These are phyloP conservation scores for Phytophthora sp. DNA, from an alignment of 352 stramenopile species.

Conservation along the genomic window DNA sequence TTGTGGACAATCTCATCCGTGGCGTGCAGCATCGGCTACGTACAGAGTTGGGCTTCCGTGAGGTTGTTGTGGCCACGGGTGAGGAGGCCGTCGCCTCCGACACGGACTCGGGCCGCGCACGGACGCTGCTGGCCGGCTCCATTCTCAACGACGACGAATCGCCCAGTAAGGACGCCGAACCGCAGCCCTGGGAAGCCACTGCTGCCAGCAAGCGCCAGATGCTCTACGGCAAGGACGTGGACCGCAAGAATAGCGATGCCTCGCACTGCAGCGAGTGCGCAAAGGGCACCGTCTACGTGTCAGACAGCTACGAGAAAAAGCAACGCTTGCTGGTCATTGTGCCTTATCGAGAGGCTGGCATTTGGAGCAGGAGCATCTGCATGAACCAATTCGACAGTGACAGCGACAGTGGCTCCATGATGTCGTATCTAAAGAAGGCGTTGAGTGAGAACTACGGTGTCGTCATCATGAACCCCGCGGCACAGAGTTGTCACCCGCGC, in stretches of 20 bases:
- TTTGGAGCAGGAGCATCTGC: constrained; percentile 87
- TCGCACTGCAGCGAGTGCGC: constrained; percentile 58
- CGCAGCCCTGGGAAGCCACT: constrained; percentile 36
- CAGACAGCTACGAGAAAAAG: constrained; percentile 63
- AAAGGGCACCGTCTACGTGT: constrained; percentile 78
- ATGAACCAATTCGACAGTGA: constrained; percentile 66
- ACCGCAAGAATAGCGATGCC: constrained; percentile 37
- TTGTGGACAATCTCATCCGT: constrained; percentile 76
- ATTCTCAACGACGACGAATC: constrained; percentile 27
- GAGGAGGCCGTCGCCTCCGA: constrained; percentile 37
- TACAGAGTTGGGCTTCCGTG: constrained; percentile 67
- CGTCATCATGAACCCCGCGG: constrained; percentile 83
- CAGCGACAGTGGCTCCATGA: constrained; percentile 78
- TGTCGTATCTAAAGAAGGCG: constrained; percentile 82
- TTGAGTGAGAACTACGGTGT: constrained; percentile 84
- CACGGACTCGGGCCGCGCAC: constrained; percentile 38
- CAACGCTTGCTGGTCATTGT: constrained; percentile 81
- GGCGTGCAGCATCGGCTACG: constrained; percentile 63
- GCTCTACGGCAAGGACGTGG: constrained; percentile 34
- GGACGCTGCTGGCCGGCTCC: constrained; percentile 22
- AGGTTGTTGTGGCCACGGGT: constrained; percentile 68
- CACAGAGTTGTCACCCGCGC: constrained; percentile 74
- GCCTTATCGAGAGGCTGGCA: constrained; percentile 83
- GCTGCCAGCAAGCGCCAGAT: constrained; percentile 37
- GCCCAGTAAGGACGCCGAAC: constrained; percentile 10